Base-by-base conservation (phyloP, 2,329 filamentous ascomycete genomes). In the Arthrobotrys musiformis region DNA sequence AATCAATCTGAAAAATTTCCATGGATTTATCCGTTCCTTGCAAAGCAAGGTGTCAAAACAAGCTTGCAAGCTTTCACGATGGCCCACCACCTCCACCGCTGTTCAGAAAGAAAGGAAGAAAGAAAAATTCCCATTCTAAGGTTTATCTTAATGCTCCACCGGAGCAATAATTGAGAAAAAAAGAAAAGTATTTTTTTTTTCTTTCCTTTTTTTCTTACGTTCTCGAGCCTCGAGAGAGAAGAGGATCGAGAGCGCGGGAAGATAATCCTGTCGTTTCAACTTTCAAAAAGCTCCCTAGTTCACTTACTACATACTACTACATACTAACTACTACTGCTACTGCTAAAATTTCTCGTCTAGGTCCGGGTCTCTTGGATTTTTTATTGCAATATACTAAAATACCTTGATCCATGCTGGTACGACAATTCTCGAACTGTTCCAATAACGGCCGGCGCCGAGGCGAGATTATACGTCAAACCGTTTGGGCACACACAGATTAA, bases 1-100 rank as follows among this genome's bases (percentile, higher is more conserved):
- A 46, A 63, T 73, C 28, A 63, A 75, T 67, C 52, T 66, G 56
- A 68, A 75, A 73, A 68, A 56, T 63, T 62, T 63, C 70, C 63
- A 68, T 68, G 70, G 70, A 75, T 75, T 75, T 75, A 75, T 46
- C 70, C 70, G 70, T 75, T 54, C 70, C 70, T 66, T 75, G 70
- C 40, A 67, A 67, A 69, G 56, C 56, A 62, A 74, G 61, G 61
- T 70, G 64, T 54, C 54, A 44, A 52, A 74, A 52, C 69, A 73
- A 74, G 62, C 68, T 72, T 48, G 37, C 58, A 68, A 67, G 70
- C 70, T 48, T 40, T 62, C 61, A 74, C 46, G 62, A 42, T 44
- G 33, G 37, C 24, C 58, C 58, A 62, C 37, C 58, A 67, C 58
- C 58, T 46, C 37, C 58, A 67, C 24, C 35, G 60, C 48, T 50